Percentiles rank a stretch among this genome's conserved stretches.
phyloP scores from a whole-genome alignment of 176 grass and related monocot genomes.

The Dactylis glomerata region DNA sequence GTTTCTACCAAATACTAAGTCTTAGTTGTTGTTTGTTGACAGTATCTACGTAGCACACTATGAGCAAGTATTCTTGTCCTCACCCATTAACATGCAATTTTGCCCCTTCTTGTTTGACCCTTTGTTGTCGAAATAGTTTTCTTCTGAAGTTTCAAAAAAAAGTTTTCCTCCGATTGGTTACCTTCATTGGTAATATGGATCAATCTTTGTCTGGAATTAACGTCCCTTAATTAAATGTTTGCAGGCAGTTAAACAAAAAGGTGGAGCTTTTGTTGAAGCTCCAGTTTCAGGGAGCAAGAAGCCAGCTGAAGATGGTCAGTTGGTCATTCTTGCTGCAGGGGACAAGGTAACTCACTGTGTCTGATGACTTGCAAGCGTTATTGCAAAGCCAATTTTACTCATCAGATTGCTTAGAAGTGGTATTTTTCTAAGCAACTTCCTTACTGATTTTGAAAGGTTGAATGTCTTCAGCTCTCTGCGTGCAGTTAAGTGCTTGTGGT shows the following conservation, averaged over 20 bases:
- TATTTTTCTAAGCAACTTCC: not conserved
- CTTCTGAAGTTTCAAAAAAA: no score
- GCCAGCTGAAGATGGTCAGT: conserved; percentile 97
- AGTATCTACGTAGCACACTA: not conserved
- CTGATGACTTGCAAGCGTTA: not conserved
- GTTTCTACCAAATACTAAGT: not conserved
- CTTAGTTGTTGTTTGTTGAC: not conserved
- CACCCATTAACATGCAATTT: not conserved
- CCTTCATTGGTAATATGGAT: not conserved
- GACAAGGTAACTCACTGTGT: conserved; percentile 60
- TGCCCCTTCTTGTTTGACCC: not conserved
- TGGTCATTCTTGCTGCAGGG: conserved; percentile 98
- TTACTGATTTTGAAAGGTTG: not conserved
- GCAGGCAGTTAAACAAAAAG: conserved; percentile 72
- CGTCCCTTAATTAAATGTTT: conserved; percentile 26
- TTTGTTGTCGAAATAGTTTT: not conserved
- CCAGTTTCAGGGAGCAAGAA: conserved; percentile 99
- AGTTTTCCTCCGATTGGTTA: not conserved
- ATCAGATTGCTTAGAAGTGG: not conserved
- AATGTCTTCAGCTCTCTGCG: not conserved
- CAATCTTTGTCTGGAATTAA: conserved; percentile 3
- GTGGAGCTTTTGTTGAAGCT: conserved; percentile 86
- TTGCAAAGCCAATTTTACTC: not conserved
- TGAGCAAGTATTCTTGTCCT: not conserved
- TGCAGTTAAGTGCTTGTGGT: not conserved